Evolutionary conservation across 2,329 filamentous ascomycete species (phyloP), one percentile per base, ranked within the genome.

Genomic region (Fusarium goolgardi): DNA sequence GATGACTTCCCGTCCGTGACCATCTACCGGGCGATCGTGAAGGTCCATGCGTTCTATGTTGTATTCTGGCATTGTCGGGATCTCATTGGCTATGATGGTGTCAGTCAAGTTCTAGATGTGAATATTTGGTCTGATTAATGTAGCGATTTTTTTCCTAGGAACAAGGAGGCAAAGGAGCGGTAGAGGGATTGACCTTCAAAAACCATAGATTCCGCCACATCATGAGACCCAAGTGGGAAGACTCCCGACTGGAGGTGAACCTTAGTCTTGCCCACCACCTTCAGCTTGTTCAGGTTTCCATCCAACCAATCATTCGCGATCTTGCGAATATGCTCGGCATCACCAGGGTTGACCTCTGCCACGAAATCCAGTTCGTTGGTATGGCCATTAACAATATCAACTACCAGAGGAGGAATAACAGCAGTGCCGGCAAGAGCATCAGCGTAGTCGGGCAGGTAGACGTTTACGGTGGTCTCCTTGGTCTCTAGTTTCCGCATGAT

Each of bases 251-350:
- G 93, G 57, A 98, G 80, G 32, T 85, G 84, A 37, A 98, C 83
- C 39, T 90, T 82, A 27, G 93, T 90, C 73, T 90, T 91, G 43
- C 91, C 95, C 55, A 89, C 84, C 16, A 98, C 82, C 63, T 86
- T 88, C 59, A 99, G 80, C 58, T 86, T 83, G 13, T 88, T 86
- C 59, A 98, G 82, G 55, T 88, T 90, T 39, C 94, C 94, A 55
- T 92, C 89, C 63, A 99, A 81, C 90, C 93, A 98, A 77, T 97
- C 91, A 76, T 96, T 93, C 46, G 92, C 93, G 66, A 98, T 86
- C 61, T 86, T 86, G 62, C 92, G 90, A 71, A 97, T 88, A 8
- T 90, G 90, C 55, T 94, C 88, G 16, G 92, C 82, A 73, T 94
- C 88, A 31, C 94, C 94, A 27, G 93, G 91, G 37, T 86, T 82